A percentile compares a stretch with the other conserved stretches of the same genome.
phyloP scores from a whole-genome alignment of 2,329 filamentous ascomycete species.

The Tolypocladium sp. region DNA sequence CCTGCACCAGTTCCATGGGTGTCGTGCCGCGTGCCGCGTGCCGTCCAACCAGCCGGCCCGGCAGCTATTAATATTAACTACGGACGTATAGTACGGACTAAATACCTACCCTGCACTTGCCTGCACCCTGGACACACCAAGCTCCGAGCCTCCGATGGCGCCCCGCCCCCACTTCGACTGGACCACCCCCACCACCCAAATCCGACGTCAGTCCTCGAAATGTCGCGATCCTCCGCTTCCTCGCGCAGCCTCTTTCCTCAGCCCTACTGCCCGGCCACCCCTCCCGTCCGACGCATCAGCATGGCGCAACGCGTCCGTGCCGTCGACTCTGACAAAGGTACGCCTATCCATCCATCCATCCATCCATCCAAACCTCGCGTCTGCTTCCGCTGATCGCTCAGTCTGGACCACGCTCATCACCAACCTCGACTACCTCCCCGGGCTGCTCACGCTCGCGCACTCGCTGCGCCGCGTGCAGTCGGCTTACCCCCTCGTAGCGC shows the following conservation, averaged over 20 bases:
- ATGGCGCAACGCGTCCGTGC: constrained; percentile 18
- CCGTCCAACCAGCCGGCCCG: neutral
- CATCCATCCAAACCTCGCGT: neutral
- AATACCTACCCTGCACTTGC: too few species aligned
- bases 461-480: constrained; percentile 58
- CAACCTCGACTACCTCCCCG: constrained; percentile 71
- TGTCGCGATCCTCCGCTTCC: neutral
- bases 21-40: too few species aligned
- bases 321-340: constrained; percentile 32
- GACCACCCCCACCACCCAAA: neutral
- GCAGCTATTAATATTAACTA: too few species aligned
- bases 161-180: neutral
- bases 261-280: neutral
- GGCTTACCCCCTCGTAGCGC: constrained; percentile 69
- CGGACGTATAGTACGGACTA: too few species aligned
- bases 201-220: neutral
- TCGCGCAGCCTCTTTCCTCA: neutral
- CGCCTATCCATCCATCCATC: neutral
- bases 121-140: neutral
- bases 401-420: constrained; percentile 88
- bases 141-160: neutral
- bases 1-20: too few species aligned
- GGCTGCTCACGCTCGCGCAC: constrained; percentile 72
- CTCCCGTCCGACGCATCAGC: neutral
- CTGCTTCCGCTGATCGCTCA: constrained; percentile 1